Base-by-base conservation (phyloP, 2,329 filamentous ascomycete species). In the Monosporascus ibericus region DNA sequence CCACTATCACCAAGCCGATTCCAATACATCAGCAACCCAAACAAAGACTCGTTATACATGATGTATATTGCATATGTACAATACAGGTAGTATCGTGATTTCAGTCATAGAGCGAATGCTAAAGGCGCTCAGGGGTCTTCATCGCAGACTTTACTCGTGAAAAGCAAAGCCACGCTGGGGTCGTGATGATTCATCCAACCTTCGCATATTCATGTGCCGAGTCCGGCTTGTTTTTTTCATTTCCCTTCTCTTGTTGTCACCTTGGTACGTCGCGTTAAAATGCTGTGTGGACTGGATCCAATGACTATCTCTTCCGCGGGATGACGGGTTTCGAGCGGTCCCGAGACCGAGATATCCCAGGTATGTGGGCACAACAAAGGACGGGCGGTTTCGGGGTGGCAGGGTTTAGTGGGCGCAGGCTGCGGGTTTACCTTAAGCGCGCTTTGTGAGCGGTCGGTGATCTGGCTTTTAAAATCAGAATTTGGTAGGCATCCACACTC, bases 371-470 rank as follows among this genome's bases (percentile, higher is more conserved):
- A 25, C 5, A n/a, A 40, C 17, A 20, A 14, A 40, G 18, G 17
- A 17, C 38, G 9, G 38, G 18, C 15, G 38, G 18, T 39, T 20
- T 17, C 38, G 18, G 38, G 38, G 15, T 39, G 18, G 38, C 38
- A 39, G 38, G 3, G 38, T 40, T 40, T 40, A 40, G 38, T 5
- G 38, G 18, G 38, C 9, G 42, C 14, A 54, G 47, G 48, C 49
- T 54, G 51, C 60, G 61, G 60, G 58, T 53, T 62, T 62, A 61
- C 63, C 55, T 61, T 59, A 60, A 59, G 59, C 58, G 60, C 53
- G 53, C 47, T 46, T 46, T 52, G 50, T 48, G 44, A 56, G 48
- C 56, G 58, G 56, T 57, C 39, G 42, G 24, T 46, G 42, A 46
- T 46, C 20, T 46, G 55, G 56, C 17, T 53, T 53, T 54, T 50